Percentiles rank a stretch among this genome's conserved stretches.
These are phyloP conservation scores for Elongisporangium anandrum DNA, from an alignment of 352 stramenopile species.

Conservation along the genomic window DNA sequence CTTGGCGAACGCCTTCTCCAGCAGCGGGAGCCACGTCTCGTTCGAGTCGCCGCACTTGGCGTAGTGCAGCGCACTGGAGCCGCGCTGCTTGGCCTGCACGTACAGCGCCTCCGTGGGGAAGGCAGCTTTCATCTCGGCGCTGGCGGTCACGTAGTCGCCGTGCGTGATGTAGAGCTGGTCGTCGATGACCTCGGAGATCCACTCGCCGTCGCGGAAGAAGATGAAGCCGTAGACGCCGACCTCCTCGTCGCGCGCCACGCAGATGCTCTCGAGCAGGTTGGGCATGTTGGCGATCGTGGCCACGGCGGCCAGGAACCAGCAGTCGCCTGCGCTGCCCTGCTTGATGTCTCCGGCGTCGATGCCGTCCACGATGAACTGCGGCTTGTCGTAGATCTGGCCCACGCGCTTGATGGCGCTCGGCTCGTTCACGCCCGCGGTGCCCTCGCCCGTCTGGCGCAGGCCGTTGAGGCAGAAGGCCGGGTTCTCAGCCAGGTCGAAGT, in stretches of 20 bases:
- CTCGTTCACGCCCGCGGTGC: conserved; percentile 6
- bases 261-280: conserved; percentile 55
- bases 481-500: conserved; percentile 23
- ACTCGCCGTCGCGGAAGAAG: conserved; percentile 17
- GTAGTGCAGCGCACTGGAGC: conserved; percentile 34
- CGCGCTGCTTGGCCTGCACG: conserved; percentile 19
- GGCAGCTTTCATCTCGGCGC: conserved; percentile 8
- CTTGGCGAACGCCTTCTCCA: conserved; percentile 88
- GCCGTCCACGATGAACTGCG: conserved; percentile 39
- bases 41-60: conserved; percentile 39
- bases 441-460: conserved; percentile 12
- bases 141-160: conserved; percentile 7
- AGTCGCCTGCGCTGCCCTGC: conserved; percentile 72
- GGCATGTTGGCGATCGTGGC: conserved; percentile 68
- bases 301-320: conserved; percentile 77
- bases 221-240: conserved; percentile 18
- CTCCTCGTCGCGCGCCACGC: conserved; percentile 11
- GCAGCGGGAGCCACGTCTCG: conserved; percentile 76
- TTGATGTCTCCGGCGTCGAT: conserved; percentile 67
- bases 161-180: conserved; percentile 13
- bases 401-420: conserved; percentile 22
- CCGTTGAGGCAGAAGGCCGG: conserved; percentile 24
- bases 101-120: conserved; percentile 24
- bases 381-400: conserved; percentile 30
- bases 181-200: conserved; percentile 12